Evolutionary conservation across 495 filamentous ascomycete species (phyloP).

Genomic region (Amorphotheca resinae): DNA sequence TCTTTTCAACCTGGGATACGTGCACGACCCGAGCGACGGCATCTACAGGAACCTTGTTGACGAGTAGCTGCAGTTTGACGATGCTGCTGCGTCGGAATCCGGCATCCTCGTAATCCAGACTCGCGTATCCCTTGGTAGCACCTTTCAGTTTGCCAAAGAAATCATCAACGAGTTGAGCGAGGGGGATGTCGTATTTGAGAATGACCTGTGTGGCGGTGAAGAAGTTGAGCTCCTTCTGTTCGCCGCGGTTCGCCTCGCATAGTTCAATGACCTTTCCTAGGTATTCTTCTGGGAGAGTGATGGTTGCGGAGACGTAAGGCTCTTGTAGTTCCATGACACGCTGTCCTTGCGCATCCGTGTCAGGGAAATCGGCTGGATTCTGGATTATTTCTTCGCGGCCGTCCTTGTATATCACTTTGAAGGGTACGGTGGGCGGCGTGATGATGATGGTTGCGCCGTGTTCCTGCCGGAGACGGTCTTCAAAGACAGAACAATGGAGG

Average conservation of each 20-base stretch:
- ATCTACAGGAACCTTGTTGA: constrained; percentile 88
- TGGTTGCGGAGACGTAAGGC: constrained; percentile 73
- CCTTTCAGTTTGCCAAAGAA: constrained; percentile 96
- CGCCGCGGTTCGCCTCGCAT: constrained; percentile 78
- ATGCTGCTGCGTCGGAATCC: constrained; percentile 71
- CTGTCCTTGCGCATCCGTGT: constrained; percentile 45
- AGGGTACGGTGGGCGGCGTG: constrained; percentile 88
- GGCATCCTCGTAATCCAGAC: constrained; percentile 89
- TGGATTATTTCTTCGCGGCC: constrained; percentile 63
- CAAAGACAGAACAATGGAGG: constrained; percentile 93
- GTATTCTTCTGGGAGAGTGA: constrained; percentile 90
- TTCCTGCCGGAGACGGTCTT: constrained; percentile 90
- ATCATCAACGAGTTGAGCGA: constrained; percentile 85
- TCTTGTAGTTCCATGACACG: constrained; percentile 61
- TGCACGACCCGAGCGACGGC: constrained; percentile 89
- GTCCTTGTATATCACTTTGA: constrained; percentile 66
- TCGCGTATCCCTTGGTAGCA: constrained; percentile 60
- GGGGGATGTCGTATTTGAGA: constrained; percentile 78
- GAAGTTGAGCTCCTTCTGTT: constrained; percentile 75
- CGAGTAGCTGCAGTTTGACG: constrained; percentile 81
- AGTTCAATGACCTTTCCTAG: constrained; percentile 89
- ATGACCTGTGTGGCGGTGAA: constrained; percentile 95
- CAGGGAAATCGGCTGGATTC: constrained; percentile 80
- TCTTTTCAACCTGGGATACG: constrained; percentile 55
- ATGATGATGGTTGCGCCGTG: constrained; percentile 94